Conservation (phyloP, 257 asterid species). For the Jaltomata sinuosa region DNA sequence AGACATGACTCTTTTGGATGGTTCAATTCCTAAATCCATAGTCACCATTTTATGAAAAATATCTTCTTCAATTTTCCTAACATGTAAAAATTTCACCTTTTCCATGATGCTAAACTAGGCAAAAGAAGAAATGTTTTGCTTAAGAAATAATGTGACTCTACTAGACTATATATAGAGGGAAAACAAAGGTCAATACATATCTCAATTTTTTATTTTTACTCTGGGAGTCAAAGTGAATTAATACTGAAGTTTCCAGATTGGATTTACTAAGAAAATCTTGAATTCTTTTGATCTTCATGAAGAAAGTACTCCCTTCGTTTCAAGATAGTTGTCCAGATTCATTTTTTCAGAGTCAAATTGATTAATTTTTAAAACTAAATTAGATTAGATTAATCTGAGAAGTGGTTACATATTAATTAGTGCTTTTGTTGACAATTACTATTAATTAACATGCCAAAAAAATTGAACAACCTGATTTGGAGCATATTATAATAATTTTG, state of each 20-base stretch:
- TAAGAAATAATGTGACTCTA: not conserved
- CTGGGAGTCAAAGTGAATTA: not conserved
- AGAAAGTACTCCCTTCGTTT: too few species aligned
- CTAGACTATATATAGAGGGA: not conserved
- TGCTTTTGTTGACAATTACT: too few species aligned
- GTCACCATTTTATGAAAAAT: not conserved
- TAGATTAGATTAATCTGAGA: too few species aligned
- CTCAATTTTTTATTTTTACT: not conserved
- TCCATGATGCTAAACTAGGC: not conserved
- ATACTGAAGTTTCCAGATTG: too few species aligned
- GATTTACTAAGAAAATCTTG: too few species aligned
- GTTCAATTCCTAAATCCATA: not conserved
- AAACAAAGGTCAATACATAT: not conserved
- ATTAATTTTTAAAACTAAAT: too few species aligned
- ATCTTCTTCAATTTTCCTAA: too few species aligned
- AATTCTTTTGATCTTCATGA: too few species aligned
- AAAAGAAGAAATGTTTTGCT: not conserved
- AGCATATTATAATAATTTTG: not conserved
- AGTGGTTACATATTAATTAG: too few species aligned
- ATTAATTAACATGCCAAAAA: not conserved
- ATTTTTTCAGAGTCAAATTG: too few species aligned
- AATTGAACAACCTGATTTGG: not conserved
- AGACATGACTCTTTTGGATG: not conserved
- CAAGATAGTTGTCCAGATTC: too few species aligned
- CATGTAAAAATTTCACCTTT: not conserved